phyloP scores from a whole-genome alignment of 1,284 basidiomycete species.

The Cutaneotrichosporon mucoides region DNA sequence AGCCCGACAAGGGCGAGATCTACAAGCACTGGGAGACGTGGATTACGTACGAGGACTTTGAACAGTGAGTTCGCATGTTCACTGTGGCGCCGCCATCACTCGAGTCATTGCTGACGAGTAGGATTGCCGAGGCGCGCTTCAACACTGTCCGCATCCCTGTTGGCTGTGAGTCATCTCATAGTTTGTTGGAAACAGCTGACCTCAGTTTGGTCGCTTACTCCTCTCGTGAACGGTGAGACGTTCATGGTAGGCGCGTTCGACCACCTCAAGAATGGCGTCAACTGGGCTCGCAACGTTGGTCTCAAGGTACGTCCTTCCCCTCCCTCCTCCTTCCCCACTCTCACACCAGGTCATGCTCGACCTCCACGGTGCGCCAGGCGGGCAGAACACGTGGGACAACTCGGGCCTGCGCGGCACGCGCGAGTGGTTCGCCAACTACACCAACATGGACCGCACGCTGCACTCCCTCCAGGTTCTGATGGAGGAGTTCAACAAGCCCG shows the following conservation, averaged over 20 bases:
- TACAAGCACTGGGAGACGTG: constrained; percentile 44
- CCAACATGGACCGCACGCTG: constrained; percentile 67
- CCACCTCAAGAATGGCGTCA: constrained; percentile 59
- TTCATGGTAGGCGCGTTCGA: constrained; percentile 49
- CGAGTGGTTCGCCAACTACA: constrained; percentile 64
- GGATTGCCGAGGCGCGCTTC: constrained; percentile 76
- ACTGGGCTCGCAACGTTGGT: constrained; percentile 70
- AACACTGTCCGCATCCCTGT: constrained; percentile 82
- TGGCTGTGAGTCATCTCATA: constrained; percentile 22
- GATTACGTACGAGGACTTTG: constrained; percentile 46
- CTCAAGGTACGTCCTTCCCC: constrained; percentile 55
- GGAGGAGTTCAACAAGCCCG: constrained; percentile 36
- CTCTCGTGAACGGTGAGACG: constrained; percentile 55
- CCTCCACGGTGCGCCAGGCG: constrained; percentile 73
- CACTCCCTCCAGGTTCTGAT: constrained; percentile 62
- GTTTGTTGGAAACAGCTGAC: constrained; percentile 34
- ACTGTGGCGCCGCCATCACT: background rate
- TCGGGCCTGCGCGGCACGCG: constrained; percentile 67
- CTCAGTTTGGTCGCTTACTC: constrained; percentile 45
- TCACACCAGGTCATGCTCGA: constrained; percentile 54
- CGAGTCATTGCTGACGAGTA: constrained; percentile 47
- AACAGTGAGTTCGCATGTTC: background rate
- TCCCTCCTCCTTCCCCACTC: background rate
- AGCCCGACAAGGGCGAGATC: constrained; percentile 34
- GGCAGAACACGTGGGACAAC: constrained; percentile 76